phyloP scores from a whole-genome alignment of 805 yeast genomes.

The Teunomyces funiuensis region DNA sequence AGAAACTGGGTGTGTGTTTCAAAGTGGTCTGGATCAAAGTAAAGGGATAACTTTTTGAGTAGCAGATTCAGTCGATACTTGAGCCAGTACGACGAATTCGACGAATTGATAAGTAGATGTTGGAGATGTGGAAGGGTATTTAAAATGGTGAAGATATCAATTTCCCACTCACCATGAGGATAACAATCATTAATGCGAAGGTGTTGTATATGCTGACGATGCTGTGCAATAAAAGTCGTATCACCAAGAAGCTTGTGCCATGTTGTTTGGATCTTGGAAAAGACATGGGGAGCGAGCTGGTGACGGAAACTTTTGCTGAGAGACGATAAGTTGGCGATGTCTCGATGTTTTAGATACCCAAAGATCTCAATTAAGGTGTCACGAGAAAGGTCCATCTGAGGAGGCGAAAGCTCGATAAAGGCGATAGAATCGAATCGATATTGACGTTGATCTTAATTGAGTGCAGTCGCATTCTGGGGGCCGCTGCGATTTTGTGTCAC shows the following conservation, averaged over 20 bases:
- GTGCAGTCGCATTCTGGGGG: background rate
- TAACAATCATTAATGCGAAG: conserved; percentile 30
- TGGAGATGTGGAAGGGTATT: conserved; percentile 21
- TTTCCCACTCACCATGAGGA: conserved; percentile 39
- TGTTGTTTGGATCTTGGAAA: conserved; percentile 20
- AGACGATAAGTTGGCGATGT: conserved; percentile 16
- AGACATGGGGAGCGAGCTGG: conserved; percentile 18
- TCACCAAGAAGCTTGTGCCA: conserved; percentile 26
- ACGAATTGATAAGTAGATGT: conserved; percentile 29
- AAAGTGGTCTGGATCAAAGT: conserved; percentile 22
- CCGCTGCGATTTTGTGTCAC: background rate
- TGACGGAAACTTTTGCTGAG: conserved; percentile 17
- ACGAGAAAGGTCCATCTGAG: conserved; percentile 1
- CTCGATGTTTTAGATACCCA: conserved; percentile 6
- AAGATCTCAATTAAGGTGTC: conserved; percentile 7
- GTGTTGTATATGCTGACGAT: conserved; percentile 17
- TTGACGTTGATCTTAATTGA: too few relatives aligned
- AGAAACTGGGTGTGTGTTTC: conserved; percentile 14
- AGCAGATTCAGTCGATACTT: conserved; percentile 28
- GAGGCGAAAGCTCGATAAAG: background rate
- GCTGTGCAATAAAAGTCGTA: background rate
- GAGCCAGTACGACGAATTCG: conserved; percentile 42
- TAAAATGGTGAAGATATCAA: conserved; percentile 24
- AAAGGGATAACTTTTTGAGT: conserved; percentile 24
- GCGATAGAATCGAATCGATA: too few relatives aligned